These are phyloP conservation scores for Ceratocystis eucalypticola DNA, from an alignment of 2,329 filamentous ascomycete species.

Conservation along the genomic window DNA sequence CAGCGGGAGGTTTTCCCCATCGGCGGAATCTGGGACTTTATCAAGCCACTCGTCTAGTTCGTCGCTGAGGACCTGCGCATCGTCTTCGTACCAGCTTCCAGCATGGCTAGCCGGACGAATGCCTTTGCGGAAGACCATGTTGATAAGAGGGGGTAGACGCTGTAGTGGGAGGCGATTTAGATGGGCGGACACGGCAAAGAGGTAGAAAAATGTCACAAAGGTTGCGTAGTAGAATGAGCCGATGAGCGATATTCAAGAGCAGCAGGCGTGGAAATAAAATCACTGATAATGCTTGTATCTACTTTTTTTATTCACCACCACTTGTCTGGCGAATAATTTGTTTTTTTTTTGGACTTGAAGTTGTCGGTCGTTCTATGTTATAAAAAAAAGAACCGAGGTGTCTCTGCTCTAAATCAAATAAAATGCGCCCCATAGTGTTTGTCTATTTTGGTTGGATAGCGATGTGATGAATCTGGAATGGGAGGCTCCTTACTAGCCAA, in stretches of 20 bases:
- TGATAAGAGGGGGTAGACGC: neutral
- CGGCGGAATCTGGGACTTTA: constrained; percentile 52
- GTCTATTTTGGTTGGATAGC: neutral
- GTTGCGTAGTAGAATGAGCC: neutral
- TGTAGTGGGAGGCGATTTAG: neutral
- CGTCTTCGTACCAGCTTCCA: constrained; percentile 70
- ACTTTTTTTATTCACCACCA: neutral
- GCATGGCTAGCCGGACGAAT: constrained; percentile 56
- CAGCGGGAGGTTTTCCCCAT: constrained; percentile 50
- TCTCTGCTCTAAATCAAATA: neutral
- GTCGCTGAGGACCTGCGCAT: constrained; percentile 42
- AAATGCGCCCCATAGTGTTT: neutral
- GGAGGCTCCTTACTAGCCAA: neutral
- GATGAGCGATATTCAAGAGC: neutral
- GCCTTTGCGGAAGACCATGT: constrained; percentile 14
- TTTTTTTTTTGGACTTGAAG: too few species aligned
- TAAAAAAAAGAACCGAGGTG: neutral
- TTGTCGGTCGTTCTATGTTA: neutral
- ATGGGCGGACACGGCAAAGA: neutral
- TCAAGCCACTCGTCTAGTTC: constrained; percentile 66
- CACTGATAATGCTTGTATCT: neutral
- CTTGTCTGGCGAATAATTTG: too few species aligned
- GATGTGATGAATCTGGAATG: constrained; percentile 2
- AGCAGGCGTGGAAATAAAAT: neutral
- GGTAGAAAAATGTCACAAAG: neutral